A percentile compares a stretch with the other conserved stretches of the same genome.
Conservation (phyloP, 2,329 filamentous ascomycete species). For the Ophiostoma piceae region DNA sequence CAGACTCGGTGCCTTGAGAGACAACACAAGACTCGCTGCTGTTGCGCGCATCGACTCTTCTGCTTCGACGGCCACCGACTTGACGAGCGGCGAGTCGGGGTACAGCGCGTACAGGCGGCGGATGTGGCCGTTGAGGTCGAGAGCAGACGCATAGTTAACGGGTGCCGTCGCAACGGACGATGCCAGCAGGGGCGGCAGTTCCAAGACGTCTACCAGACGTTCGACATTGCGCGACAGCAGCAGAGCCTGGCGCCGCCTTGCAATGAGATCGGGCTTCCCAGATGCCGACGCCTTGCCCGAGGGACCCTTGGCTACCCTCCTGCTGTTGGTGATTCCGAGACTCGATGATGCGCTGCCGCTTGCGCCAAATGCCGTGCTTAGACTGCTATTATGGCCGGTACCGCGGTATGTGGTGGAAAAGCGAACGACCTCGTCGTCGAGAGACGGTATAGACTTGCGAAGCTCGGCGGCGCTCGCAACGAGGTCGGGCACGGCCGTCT, state of each 20-base stretch:
- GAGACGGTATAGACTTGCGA: conserved; percentile 64
- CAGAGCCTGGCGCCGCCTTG: conserved; percentile 70
- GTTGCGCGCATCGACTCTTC: conserved; percentile 85
- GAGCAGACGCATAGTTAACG: conserved; percentile 77
- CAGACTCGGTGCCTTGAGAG: conserved; percentile 69
- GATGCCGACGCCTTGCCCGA: not conserved
- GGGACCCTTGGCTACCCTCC: not conserved
- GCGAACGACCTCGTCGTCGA: conserved; percentile 70
- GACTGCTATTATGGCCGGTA: conserved; percentile 4
- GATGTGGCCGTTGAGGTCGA: conserved; percentile 92
- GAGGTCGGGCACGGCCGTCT: conserved; percentile 65
- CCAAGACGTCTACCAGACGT: conserved; percentile 81
- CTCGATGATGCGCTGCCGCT: not conserved
- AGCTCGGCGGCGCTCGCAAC: conserved; percentile 62
- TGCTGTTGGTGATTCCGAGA: conserved; percentile 49
- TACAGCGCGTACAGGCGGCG: conserved; percentile 79
- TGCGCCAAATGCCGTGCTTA: conserved; percentile 31
- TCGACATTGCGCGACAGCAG: conserved; percentile 82
- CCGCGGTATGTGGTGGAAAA: conserved; percentile 84
- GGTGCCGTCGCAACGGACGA: conserved; percentile 64
- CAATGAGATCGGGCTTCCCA: conserved; percentile 45
- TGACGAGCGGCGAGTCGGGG: conserved; percentile 69
- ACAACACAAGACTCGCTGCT: conserved; percentile 74
- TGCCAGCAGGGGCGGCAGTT: conserved; percentile 78
- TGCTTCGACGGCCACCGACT: conserved; percentile 67